These are phyloP conservation scores for Ceratocystis albifundus DNA, from an alignment of 2,329 filamentous ascomycete species.

Conservation along the genomic window DNA sequence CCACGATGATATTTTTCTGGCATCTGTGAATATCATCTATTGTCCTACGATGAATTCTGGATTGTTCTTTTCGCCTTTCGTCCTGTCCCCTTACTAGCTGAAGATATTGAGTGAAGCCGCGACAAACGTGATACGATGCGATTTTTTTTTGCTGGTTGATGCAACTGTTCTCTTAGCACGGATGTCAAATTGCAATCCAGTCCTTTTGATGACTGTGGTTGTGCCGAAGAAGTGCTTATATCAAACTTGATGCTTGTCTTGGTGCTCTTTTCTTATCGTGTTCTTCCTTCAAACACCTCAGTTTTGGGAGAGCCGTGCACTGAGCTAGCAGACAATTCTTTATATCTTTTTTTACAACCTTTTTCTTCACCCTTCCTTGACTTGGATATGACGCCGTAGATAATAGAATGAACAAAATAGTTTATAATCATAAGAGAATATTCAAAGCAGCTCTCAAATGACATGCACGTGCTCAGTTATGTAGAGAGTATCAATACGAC, in stretches of 20 bases:
- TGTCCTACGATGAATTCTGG: too few species aligned
- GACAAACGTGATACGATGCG: not conserved
- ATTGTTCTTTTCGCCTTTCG: not conserved
- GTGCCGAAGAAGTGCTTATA: conserved; percentile 99
- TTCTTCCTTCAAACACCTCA: not conserved
- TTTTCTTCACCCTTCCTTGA: too few species aligned
- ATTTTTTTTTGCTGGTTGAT: not conserved
- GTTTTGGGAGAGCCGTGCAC: conserved; percentile 10
- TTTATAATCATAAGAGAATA: not conserved
- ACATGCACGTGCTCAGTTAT: too few species aligned
- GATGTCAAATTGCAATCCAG: conserved; percentile 99
- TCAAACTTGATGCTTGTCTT: conserved; percentile 32
- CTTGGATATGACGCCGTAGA: too few species aligned
- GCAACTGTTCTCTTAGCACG: conserved; percentile 51
- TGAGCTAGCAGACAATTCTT: conserved; percentile 16
- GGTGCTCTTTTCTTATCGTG: not conserved
- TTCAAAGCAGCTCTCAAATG: too few species aligned
- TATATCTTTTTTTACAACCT: too few species aligned
- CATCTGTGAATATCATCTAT: not conserved
- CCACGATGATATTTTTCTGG: conserved; percentile 11
- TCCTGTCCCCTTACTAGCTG: not conserved
- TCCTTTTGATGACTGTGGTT: conserved; percentile 72
- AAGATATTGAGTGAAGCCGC: not conserved
- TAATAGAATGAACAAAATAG: not conserved
- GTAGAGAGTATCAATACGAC: not conserved